These are phyloP conservation scores for Geotrichum ghanense DNA, from an alignment of 805 yeast genomes.

Conservation along the genomic window DNA sequence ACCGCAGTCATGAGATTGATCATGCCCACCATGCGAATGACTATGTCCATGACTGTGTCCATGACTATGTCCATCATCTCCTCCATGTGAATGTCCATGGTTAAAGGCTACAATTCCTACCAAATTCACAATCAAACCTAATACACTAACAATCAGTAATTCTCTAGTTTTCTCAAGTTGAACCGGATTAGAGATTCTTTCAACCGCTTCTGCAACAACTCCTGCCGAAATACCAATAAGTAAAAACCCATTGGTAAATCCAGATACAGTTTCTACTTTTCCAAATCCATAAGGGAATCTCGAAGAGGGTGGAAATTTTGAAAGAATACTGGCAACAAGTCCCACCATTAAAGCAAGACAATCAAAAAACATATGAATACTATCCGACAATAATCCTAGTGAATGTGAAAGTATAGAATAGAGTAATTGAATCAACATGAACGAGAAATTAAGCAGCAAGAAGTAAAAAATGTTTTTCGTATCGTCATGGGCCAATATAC, in stretches of 20 bases:
- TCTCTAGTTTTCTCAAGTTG: slow-evolving; percentile 71
- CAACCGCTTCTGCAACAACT: slow-evolving; percentile 75
- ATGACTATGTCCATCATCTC: slow-evolving; percentile 32
- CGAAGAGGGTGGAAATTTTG: slow-evolving; percentile 50
- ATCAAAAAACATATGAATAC: slow-evolving; percentile 93
- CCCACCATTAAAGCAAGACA: slow-evolving; percentile 88
- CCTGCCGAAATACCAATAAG: slow-evolving; percentile 83
- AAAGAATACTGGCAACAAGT: slow-evolving; percentile 64
- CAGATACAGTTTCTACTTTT: slow-evolving; percentile 83
- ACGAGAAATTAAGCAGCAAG: slow-evolving; percentile 71
- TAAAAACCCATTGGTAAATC: slow-evolving; percentile 88
- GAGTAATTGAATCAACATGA: slow-evolving; percentile 87
- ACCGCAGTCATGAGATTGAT: slow-evolving; percentile 16
- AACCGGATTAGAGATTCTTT: slow-evolving; percentile 70
- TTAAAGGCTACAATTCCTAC: slow-evolving; percentile 93
- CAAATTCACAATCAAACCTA: slow-evolving; percentile 80
- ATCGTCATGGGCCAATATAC: slow-evolving; percentile 43
- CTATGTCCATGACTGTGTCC: slow-evolving; percentile 34
- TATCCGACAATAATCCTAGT: slow-evolving; percentile 81
- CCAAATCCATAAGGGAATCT: slow-evolving; percentile 77
- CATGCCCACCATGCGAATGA: slow-evolving; percentile 15
- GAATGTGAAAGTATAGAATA: slow-evolving; percentile 92
- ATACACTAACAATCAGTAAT: slow-evolving; percentile 65
- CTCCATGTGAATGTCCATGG: slow-evolving; percentile 55
- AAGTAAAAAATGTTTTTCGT: slow-evolving; percentile 86